Base-by-base conservation (phyloP, 371 early-diverging fungal genomes). In the Apophysomyces sp. region DNA sequence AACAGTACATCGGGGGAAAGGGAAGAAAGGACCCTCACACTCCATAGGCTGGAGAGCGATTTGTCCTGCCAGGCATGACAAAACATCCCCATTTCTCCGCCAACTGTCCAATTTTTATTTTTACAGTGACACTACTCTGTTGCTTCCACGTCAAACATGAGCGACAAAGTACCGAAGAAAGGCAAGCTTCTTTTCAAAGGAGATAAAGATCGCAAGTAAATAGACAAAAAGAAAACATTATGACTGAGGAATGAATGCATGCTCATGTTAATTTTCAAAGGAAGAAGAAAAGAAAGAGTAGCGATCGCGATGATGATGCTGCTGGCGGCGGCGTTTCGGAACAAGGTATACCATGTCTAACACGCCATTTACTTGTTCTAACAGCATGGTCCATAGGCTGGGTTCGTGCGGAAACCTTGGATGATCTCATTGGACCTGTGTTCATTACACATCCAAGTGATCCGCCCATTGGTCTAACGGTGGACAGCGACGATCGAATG, bases 341-440 rank as follows among this genome's bases (percentile, higher is more conserved):
- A 49, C 39, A 37, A 24, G 40, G 27, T 34, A 4, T 13, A 34
- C 34, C 8, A 13, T 7, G 3, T 4, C 21, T 21, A 18, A 16
- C 8, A 21, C 9, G 49, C 8, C 13, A 16, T 8, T 49, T 34
- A 8, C 34, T 34, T 13, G 8, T 4, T 34, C 32, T 36, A 26
- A 44, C 12, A 49, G 5, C 37, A 2, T 18, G 16, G 11, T 39
- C 28, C 49, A 11, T 27, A 84, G 89, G 88, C 13, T 91, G 92
- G 92, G 86, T 87, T 15, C 63, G 72, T n/a, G 82, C 78, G n/a
- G 86, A 84, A 16, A 32, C 70, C 1, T 30, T 88, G 36, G 89
- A 83, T 27, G 90, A 92, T 64, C 76, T 92, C 4, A 78, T 77
- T 8, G 92, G 92, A 0, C 92, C 92, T n/a, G 59, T 90, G 30